A percentile compares a stretch with the other conserved stretches of the same genome.
These are phyloP conservation scores for Sphagnum tenellum DNA, from an alignment of 225 moss, liverwort and hornwort genomes.

Conservation along the genomic window DNA sequence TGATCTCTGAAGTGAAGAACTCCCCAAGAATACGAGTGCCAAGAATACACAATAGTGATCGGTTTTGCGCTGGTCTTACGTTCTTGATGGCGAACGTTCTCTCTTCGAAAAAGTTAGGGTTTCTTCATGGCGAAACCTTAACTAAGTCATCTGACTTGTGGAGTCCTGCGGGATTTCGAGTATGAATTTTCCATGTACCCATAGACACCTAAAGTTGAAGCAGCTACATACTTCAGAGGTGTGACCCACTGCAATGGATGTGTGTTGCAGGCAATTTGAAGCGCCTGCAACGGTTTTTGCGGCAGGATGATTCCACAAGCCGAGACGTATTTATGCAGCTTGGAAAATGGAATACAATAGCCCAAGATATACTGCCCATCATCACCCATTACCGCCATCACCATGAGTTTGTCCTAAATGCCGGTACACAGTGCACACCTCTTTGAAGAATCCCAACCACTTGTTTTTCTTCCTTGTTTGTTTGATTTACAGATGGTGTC, in stretches of 20 bases:
- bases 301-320: conserved; percentile 59
- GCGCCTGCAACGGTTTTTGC: conserved; percentile 72
- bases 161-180: not conserved
- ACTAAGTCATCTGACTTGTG: not conserved
- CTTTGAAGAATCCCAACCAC: too few species aligned
- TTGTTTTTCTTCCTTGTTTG: too few species aligned
- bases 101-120: too few species aligned
- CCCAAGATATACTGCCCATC: conserved; percentile 71
- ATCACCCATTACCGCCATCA: conserved; percentile 58
- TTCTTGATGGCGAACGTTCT: too few species aligned
- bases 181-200: not conserved
- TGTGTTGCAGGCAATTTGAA: conserved; percentile 56
- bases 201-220: too few species aligned
- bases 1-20: too few species aligned
- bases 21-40: too few species aligned
- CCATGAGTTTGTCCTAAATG: conserved; percentile 77
- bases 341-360: conserved; percentile 89
- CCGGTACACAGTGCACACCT: conserved; percentile 25
- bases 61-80: too few species aligned
- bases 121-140: too few species aligned
- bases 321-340: conserved; percentile 84
- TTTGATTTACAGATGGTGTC: too few species aligned
- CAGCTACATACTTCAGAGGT: too few species aligned
- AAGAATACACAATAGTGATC: too few species aligned
- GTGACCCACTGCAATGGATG: not conserved